phyloP scores from a whole-genome alignment of 2,329 filamentous ascomycete species.

The Neopestalotiopsis sp. region DNA sequence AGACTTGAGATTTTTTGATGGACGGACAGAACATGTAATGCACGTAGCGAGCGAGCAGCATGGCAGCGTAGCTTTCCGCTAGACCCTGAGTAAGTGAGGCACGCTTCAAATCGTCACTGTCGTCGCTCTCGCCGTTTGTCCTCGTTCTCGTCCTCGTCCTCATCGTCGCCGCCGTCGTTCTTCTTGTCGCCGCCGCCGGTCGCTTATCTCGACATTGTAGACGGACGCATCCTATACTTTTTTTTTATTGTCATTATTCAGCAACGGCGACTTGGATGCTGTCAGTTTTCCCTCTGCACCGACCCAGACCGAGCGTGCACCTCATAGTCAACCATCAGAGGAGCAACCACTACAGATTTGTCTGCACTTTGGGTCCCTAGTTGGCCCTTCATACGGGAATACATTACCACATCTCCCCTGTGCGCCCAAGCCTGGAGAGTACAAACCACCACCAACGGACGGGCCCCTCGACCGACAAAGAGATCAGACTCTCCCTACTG shows the following conservation, averaged over 20 bases:
- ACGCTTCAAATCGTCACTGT: conserved; percentile 4
- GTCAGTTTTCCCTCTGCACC: background rate
- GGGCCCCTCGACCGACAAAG: background rate
- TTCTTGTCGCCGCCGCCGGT: background rate
- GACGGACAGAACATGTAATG: background rate
- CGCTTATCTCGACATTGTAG: background rate
- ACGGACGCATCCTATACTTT: background rate
- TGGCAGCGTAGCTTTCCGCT: conserved; percentile 7
- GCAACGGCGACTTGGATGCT: background rate
- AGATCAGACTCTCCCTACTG: background rate
- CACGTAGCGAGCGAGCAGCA: background rate
- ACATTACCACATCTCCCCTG: background rate
- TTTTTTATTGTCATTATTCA: background rate
- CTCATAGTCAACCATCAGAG: background rate
- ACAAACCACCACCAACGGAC: background rate
- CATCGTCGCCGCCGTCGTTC: background rate
- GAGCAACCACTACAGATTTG: background rate
- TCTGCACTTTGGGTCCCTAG: background rate
- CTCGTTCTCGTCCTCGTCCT: background rate
- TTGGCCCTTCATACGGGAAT: background rate
- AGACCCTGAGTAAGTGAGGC: conserved; percentile 2
- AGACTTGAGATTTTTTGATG: conserved; percentile 4
- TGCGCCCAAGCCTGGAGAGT: background rate
- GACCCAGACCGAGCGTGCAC: background rate
- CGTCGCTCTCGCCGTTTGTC: background rate